These are phyloP conservation scores for Drechslera avenae DNA, from an alignment of 2,329 filamentous ascomycete genomes.

Conservation along the genomic window DNA sequence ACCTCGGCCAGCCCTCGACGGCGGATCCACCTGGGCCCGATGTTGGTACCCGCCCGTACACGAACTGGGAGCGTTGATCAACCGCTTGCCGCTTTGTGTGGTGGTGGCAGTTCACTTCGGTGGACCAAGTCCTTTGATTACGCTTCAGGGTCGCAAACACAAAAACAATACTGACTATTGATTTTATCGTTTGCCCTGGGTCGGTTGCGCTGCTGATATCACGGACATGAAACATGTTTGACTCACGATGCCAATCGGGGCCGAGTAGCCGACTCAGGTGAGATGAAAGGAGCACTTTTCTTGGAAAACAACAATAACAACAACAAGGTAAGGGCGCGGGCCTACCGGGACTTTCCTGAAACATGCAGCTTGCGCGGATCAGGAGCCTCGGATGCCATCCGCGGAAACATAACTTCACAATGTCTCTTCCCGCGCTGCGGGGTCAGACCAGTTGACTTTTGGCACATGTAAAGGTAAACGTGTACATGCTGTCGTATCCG, in stretches of 20 bases:
- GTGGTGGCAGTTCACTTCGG: conserved; percentile 1
- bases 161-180: neutral
- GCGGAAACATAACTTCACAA: conserved; percentile 1
- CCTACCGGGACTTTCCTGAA: conserved; percentile 19
- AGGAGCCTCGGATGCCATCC: conserved; percentile 1
- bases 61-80: conserved; percentile 18
- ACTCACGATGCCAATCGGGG: neutral
- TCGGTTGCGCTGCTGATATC: neutral
- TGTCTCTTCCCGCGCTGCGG: neutral
- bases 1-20: conserved; percentile 4
- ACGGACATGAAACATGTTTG: neutral
- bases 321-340: conserved; percentile 12
- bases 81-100: conserved; percentile 10
- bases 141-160: neutral
- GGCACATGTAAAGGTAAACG: neutral
- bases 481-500: neutral
- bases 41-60: conserved; percentile 5
- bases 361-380: conserved; percentile 6
- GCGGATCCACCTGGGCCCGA: conserved; percentile 14
- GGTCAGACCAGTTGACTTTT: conserved; percentile 1
- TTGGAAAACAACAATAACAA: too few relatives aligned
- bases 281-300: conserved; percentile 20
- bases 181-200: neutral
- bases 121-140: conserved; percentile 1
- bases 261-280: conserved; percentile 4